Conservation (phyloP, 106 monocot species). For the Dendrobium catenatum region DNA sequence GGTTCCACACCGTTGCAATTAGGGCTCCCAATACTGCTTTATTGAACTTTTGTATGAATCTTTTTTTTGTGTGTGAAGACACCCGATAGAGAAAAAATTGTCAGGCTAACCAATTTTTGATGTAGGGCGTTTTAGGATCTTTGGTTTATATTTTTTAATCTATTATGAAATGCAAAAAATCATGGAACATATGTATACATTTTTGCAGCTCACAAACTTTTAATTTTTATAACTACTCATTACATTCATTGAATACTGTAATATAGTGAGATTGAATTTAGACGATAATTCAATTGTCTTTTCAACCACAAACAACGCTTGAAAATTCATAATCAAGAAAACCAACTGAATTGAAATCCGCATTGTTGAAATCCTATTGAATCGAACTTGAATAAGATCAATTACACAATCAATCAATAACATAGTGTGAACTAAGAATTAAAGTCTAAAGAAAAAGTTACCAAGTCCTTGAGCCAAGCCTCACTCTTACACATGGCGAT, state of each 20-base stretch:
- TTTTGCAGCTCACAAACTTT: too few species aligned
- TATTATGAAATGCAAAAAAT: too few species aligned
- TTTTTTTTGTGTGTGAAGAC: too few species aligned
- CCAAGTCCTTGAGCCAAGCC: neutral
- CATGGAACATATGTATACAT: too few species aligned
- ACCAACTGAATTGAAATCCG: neutral
- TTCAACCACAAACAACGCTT: neutral
- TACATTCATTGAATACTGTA: neutral
- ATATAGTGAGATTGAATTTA: neutral
- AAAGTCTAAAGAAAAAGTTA: neutral
- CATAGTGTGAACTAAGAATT: neutral
- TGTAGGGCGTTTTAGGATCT: too few species aligned
- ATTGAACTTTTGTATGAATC: neutral
- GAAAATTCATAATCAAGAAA: neutral
- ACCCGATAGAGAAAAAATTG: too few species aligned
- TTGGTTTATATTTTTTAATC: too few species aligned
- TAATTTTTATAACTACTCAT: neutral
- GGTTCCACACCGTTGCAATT: neutral
- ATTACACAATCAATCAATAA: neutral
- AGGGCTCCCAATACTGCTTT: neutral
- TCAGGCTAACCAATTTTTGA: too few species aligned
- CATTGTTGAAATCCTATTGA: neutral
- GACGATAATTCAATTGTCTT: neutral
- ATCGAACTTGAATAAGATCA: neutral
- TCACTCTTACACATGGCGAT: neutral